Base-by-base conservation (phyloP, 1,284 basidiomycete species). In the Naganishia liquefaciens region DNA sequence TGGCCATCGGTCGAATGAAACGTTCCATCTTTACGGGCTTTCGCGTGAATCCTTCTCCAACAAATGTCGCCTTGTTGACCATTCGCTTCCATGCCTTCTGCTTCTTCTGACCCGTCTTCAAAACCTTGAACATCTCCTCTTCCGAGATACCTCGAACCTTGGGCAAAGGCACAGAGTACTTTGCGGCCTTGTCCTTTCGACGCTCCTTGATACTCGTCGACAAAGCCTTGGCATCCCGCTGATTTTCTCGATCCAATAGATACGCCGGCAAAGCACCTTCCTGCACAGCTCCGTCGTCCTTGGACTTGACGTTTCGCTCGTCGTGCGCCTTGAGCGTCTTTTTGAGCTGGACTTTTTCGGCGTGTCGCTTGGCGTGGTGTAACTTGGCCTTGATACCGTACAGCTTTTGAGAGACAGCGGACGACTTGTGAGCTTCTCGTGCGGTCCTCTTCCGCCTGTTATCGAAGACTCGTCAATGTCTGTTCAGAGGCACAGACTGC, bases 1-100 rank as follows among this genome's bases (percentile, higher is more conserved):
- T 80, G 43, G 93, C 96, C 90, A 96, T 97, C 10, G 96, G 96
- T 67, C 96, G 85, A 66, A 99, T 88, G 79, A 99, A 99, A 53
- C 96, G 85, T 82, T 99, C 96, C 86, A 99, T 90, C 83, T 99
- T 99, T 65, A 97, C 94, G 0, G 96, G 96, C 79, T 99, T 99
- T 69, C 96, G 84, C 17, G 96, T 99, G 79, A 99, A 99, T 43
- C 92, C 89, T 79, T 97, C 94, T 11, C 95, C 95, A 49, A 99
- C 95, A 76, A 99, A 99, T 2, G 95, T 98, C 51, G 95, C 94
- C 81, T 99, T 99, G 70, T 94, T 97, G 70, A 99, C 92, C 95
- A 99, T 98, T 71, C 96, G 86, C 82, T 99, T 99, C 96, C 96
- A 99, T 28, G 89, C 86, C 81, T 99, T 99, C 77, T 86, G 87